Base-by-base conservation (phyloP, 768 basidiomycete genomes). In the Omphalotus guepiniiformis region DNA sequence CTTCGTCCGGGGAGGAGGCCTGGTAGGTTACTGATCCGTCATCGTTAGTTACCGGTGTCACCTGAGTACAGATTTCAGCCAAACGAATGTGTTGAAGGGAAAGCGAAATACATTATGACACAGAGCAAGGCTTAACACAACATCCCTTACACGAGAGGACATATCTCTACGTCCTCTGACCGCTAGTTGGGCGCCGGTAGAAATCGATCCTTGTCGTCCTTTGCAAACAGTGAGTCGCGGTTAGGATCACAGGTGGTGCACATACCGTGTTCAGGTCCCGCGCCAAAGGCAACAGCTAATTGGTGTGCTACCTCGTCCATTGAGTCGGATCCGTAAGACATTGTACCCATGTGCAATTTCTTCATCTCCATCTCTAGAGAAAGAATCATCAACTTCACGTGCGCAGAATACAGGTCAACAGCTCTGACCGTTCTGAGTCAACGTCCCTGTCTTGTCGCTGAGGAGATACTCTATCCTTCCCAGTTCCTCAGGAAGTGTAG, bases 271-370 rank as follows among this genome's bases (percentile, higher is more conserved):
- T 86, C 79, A n/a, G n/a, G n/a, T 7, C 69, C 64, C 4, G 70
- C 75, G 7, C 87, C 89, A 57, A 96, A 92, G 0, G 94, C 86
- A 41, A 83, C 71, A 12, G 83, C 80, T n/a, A 99, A 73, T 55
- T 98, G 92, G 69, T 91, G 90, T 1, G 85, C 80, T 19, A 98
- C 92, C 61, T 99, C 96, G 57, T 99, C 96, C 95, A 99, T 98
- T n/a, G 96, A 86, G 57, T 99, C 96, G 53, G 73, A 85, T 1
- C 91, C 94, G 59, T 94, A 99, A 0, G 92, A 94, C 79, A 97
- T 91, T 1, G 96, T 99, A 4, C 96, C 96, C 87, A 98, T 91
- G 59, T 98, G 96, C 23, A 99, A 72, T 63, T 96, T 99, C 74
- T 87, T 93, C 88, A 98, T 89, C 66, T 98, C 95, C 96, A 99